phyloP scores from a whole-genome alignment of 208 protist genomes.

The Crithidia brevicula region DNA sequence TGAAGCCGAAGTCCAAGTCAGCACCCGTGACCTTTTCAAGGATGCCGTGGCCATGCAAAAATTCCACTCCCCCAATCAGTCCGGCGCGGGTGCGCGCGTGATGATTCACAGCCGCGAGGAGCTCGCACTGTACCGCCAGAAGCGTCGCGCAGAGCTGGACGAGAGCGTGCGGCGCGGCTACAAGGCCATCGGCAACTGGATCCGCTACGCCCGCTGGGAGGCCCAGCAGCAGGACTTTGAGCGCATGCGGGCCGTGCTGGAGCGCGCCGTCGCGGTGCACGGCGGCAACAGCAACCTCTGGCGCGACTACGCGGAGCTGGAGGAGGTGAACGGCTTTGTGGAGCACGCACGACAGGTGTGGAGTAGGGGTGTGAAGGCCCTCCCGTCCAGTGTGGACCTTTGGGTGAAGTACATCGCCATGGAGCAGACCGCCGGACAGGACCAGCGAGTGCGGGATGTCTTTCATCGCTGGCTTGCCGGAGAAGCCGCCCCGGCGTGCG shows the following conservation, averaged over 20 bases:
- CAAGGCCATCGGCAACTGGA: slow-evolving; percentile 83
- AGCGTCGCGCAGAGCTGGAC: slow-evolving; percentile 96
- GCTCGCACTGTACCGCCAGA: slow-evolving; percentile 93
- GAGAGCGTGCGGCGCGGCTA: slow-evolving; percentile 90
- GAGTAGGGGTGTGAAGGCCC: slow-evolving; percentile 94
- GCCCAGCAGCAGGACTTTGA: slow-evolving; percentile 96
- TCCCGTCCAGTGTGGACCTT: slow-evolving; percentile 96
- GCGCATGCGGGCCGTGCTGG: slow-evolving; percentile 95
- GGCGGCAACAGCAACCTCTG: slow-evolving; percentile 91
- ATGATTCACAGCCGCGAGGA: slow-evolving; percentile 96
- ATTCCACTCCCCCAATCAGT: slow-evolving; percentile 54
- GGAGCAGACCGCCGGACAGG: slow-evolving; percentile 97
- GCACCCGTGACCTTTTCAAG: slow-evolving; percentile 96
- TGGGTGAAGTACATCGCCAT: slow-evolving; percentile 97
- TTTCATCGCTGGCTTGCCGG: slow-evolving; percentile 96
- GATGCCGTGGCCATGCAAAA: slow-evolving; percentile 97
- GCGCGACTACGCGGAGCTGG: slow-evolving; percentile 99
- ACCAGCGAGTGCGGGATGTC: slow-evolving; percentile 81
- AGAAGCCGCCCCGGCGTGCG: slow-evolving; percentile 55
- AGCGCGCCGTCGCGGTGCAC: slow-evolving; percentile 94
- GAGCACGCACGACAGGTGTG: slow-evolving; percentile 98
- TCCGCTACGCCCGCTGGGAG: slow-evolving; percentile 98
- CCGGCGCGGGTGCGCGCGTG: slow-evolving; percentile 77
- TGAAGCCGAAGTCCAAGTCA: slow-evolving; percentile 92
- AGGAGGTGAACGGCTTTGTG: slow-evolving; percentile 96